Conservation (phyloP, 2,329 filamentous ascomycete genomes). For the Colletotrichum navitas region DNA sequence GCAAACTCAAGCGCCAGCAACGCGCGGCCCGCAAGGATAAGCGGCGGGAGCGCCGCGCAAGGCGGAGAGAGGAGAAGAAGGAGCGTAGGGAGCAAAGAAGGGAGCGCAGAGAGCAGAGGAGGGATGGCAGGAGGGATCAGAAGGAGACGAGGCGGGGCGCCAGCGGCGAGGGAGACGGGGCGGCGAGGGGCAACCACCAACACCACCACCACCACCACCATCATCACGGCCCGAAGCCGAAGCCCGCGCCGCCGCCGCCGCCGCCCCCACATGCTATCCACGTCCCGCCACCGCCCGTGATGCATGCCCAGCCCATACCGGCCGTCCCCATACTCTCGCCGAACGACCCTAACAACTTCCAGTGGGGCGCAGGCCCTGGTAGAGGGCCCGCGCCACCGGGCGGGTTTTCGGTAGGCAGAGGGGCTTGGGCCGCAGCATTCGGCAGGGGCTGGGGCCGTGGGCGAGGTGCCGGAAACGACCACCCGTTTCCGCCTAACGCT, state of each 20-base stretch:
- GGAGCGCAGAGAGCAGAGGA: slow-evolving; percentile 49
- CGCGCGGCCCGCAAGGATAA: slow-evolving; percentile 49
- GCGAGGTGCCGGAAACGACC: neutral
- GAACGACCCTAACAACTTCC: neutral
- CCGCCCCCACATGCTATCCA: slow-evolving; percentile 31
- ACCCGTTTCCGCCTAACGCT: neutral
- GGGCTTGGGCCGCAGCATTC: slow-evolving; percentile 26
- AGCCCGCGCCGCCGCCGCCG: slow-evolving; percentile 14
- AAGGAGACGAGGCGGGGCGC: slow-evolving; percentile 49
- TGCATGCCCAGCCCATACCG: slow-evolving; percentile 22
- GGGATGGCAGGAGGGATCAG: slow-evolving; percentile 48
- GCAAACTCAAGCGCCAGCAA: slow-evolving; percentile 50
- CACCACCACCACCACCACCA: slow-evolving; percentile 18
- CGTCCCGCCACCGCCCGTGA: neutral
- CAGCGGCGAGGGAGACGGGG: slow-evolving; percentile 9
- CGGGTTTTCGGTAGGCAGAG: neutral
- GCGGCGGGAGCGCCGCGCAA: slow-evolving; percentile 46
- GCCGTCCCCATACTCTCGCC: slow-evolving; percentile 11
- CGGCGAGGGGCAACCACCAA: slow-evolving; percentile 8
- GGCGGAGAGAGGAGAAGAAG: slow-evolving; percentile 47
- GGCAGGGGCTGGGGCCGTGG: slow-evolving; percentile 30
- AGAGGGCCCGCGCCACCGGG: slow-evolving; percentile 6
- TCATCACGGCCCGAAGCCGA: slow-evolving; percentile 13
- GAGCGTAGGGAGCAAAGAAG: slow-evolving; percentile 51
- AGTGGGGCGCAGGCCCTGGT: slow-evolving; percentile 15